Base-by-base conservation (phyloP, 129 eudicot genomes). In the Ambrosia artemisiifolia region DNA sequence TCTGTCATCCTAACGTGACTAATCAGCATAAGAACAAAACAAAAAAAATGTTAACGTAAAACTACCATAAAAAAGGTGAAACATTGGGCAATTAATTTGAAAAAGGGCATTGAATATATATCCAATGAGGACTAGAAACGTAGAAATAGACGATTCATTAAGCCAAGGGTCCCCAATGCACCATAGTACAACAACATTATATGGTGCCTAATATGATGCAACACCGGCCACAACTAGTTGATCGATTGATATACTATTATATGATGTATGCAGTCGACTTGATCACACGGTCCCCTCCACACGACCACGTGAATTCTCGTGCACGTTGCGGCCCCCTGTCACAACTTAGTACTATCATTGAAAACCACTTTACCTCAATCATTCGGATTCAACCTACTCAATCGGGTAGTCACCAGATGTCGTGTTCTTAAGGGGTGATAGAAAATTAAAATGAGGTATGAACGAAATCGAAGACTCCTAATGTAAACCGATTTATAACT, bases 261-360 rank as follows among this genome's bases (percentile, higher is more conserved):
- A 59, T 3, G 13, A 47, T 6, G 11, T 9, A 6, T 11, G 0
- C 47, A 6, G 10, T 42, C 10, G 6, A 9, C 7, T 6, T 11
- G 11, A 2, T 11, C 34, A 2, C 7, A 0, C 12, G 40, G 64
- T 28, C 40, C 64, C 40, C 64, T 28, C 38, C 38, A 16, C 40
- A 28, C 17, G 38, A 30, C 8, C 64, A 57, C 64, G 38, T 59
- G 64, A 75, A 75, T 53, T 53, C 12, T 51, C 47, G 3, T 28
- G 65, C 46, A 63, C 53, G 4, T 8, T 48, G 78, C 70, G 17
- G 17, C 51, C 71, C 65, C 54, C 3, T 50, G 32, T 19, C 54
- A 38, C 4, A 6, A 36, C 32, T 72, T 33, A 24, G 28, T 24
- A 40, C 44, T 10, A 2, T 40, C 44, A 8, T 40, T 6, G 10